Conservation (phyloP, 1,284 basidiomycete species). For the Ceratobasidium sp. region DNA sequence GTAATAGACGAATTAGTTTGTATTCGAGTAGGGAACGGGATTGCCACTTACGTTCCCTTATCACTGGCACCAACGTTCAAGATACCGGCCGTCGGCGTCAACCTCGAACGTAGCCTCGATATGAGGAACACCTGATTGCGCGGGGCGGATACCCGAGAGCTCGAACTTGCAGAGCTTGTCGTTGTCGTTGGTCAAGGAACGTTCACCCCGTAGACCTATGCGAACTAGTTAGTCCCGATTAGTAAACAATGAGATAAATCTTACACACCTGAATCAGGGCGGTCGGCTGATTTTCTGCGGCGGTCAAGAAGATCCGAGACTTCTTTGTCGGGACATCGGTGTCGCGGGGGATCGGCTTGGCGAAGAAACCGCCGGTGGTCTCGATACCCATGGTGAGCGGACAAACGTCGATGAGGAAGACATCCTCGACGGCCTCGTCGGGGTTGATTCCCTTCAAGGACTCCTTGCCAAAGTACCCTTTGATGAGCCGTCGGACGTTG, state of each 20-base stretch:
- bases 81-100: conserved; percentile 65
- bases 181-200: no score
- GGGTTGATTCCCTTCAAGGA: conserved; percentile 95
- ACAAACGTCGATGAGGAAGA: conserved; percentile 99
- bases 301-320: conserved; percentile 97
- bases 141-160: conserved; percentile 68
- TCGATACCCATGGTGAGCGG: no score
- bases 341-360: conserved; percentile 96
- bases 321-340: conserved; percentile 99
- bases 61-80: conserved; percentile 59
- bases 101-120: conserved; percentile 60
- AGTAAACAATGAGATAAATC: background rate
- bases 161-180: no score
- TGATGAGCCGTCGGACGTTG: conserved; percentile 96
- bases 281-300: conserved; percentile 93
- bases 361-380: conserved; percentile 99
- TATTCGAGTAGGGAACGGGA: background rate
- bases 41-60: conserved; percentile 53
- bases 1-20: conserved; percentile 8
- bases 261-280: conserved; percentile 77
- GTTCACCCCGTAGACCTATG: no score
- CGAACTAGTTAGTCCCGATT: conserved; percentile 56
- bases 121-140: conserved; percentile 66
- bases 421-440: conserved; percentile 95
- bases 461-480: conserved; percentile 95